These are phyloP conservation scores for Pistacia vera DNA, from an alignment of 345 rosid genomes.

Conservation along the genomic window DNA sequence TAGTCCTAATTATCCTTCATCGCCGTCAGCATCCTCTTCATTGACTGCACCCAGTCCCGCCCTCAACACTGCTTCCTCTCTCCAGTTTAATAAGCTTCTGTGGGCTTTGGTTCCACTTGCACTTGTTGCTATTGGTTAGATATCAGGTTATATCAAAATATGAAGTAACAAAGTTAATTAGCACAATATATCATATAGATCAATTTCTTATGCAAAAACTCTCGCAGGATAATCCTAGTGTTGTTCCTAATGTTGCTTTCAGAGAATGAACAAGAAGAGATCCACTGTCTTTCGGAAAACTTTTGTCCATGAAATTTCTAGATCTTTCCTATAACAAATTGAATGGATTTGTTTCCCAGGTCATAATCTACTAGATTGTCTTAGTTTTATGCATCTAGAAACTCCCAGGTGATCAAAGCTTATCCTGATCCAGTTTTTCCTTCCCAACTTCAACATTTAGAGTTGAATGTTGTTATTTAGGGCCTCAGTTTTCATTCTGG, in stretches of 20 bases:
- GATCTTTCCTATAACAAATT: conserved; percentile 1
- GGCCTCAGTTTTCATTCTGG: conserved; percentile 39
- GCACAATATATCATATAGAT: no score
- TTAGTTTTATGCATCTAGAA: conserved; percentile 16
- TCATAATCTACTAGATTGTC: conserved; percentile 30
- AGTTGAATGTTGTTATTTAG: conserved; percentile 21
- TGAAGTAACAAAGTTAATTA: no score
- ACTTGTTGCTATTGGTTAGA: no score
- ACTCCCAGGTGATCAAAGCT: conserved; percentile 20
- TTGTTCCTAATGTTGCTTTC: no score
- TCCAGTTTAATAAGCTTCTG: no score
- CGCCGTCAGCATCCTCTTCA: not conserved
- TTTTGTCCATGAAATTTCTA: not conserved
- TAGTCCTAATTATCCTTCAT: not conserved
- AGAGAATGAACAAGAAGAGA: no score
- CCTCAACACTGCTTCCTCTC: no score
- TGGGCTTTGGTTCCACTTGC: no score
- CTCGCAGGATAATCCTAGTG: no score
- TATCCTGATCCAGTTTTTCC: conserved; percentile 31
- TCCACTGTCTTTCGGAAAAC: not conserved
- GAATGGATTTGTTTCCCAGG: conserved; percentile 2
- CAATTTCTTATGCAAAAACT: no score
- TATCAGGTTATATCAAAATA: no score
- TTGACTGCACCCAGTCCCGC: no score
- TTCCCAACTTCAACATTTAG: conserved; percentile 17